Conservation (phyloP, 176 grass and related monocot species). For the Poa annua region DNA sequence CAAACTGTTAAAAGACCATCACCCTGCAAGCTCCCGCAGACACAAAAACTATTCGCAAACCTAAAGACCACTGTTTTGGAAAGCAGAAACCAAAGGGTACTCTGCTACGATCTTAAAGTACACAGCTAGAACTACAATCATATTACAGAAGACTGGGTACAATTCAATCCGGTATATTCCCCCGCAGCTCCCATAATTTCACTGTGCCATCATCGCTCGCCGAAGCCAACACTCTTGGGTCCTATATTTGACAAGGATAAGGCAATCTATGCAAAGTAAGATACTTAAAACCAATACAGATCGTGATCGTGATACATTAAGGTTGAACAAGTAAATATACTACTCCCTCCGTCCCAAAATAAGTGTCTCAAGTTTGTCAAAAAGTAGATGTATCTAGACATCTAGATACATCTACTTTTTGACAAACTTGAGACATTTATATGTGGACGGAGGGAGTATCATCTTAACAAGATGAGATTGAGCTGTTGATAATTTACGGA, state of each 20-base stretch:
- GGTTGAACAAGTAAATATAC: neutral
- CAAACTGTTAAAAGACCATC: conserved; percentile 22
- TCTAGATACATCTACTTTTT: too few species aligned
- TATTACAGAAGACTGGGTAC: conserved; percentile 28
- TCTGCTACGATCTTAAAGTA: conserved; percentile 38
- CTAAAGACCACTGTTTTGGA: conserved; percentile 9
- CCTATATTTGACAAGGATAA: conserved; percentile 49
- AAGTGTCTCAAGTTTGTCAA: too few species aligned
- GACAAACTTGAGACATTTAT: too few species aligned
- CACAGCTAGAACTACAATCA: conserved; percentile 34
- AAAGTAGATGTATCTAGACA: too few species aligned
- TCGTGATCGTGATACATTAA: neutral
- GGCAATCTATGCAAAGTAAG: conserved; percentile 6
- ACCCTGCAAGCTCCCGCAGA: conserved; percentile 10
- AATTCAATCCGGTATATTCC: conserved; percentile 43
- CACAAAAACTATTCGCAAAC: conserved; percentile 26
- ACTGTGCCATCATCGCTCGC: conserved; percentile 84
- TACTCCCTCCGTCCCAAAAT: too few species aligned
- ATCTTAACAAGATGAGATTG: neutral
- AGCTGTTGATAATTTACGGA: conserved; percentile 13
- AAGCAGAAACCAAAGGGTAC: conserved; percentile 31
- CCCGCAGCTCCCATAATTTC: conserved; percentile 85
- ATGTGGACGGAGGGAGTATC: too few species aligned
- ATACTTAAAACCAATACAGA: conserved; percentile 6
- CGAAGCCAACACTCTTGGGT: conserved; percentile 72